Evolutionary conservation across 148 eudicot species (phyloP).

Genomic region (Polygonum maritimum): DNA sequence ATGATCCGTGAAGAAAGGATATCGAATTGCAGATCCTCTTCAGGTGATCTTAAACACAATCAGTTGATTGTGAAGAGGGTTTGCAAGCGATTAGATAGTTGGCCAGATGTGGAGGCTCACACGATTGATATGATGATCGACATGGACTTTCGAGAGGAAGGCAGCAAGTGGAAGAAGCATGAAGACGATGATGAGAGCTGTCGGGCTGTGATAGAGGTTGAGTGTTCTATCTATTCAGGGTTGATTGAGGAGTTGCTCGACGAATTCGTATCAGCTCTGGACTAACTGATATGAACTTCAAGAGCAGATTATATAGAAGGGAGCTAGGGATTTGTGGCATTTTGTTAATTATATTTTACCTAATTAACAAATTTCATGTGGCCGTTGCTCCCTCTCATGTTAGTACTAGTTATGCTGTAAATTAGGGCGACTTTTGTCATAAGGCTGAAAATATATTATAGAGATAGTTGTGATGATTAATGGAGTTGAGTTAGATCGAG

Average conservation of each 20-base stretch:
- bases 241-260: slow-evolving; percentile 34
- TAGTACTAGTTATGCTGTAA: too few relatives aligned
- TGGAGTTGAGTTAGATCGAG: too few relatives aligned
- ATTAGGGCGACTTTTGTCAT: too few relatives aligned
- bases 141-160: slow-evolving; percentile 26
- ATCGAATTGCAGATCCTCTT: background rate
- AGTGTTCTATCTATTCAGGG: slow-evolving; percentile 23
- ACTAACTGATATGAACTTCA: too few relatives aligned
- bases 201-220: slow-evolving; percentile 30
- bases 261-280: slow-evolving; percentile 8
- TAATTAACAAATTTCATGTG: too few relatives aligned
- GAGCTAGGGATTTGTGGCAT: too few relatives aligned
- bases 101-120: slow-evolving; percentile 31
- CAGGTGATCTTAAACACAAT: background rate
- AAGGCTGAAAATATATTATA: too few relatives aligned
- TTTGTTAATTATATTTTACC: too few relatives aligned
- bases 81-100: slow-evolving; percentile 28
- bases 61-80: slow-evolving; percentile 18
- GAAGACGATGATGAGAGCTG: slow-evolving; percentile 16
- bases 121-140: slow-evolving; percentile 56
- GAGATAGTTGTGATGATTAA: too few relatives aligned
- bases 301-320: too few relatives aligned
- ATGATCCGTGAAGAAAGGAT: slow-evolving; percentile 31
- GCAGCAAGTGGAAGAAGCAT: slow-evolving; percentile 29
- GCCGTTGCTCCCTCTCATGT: too few relatives aligned